Conservation (phyloP, 2,329 filamentous ascomycete species). For the Trichoderma sp. region DNA sequence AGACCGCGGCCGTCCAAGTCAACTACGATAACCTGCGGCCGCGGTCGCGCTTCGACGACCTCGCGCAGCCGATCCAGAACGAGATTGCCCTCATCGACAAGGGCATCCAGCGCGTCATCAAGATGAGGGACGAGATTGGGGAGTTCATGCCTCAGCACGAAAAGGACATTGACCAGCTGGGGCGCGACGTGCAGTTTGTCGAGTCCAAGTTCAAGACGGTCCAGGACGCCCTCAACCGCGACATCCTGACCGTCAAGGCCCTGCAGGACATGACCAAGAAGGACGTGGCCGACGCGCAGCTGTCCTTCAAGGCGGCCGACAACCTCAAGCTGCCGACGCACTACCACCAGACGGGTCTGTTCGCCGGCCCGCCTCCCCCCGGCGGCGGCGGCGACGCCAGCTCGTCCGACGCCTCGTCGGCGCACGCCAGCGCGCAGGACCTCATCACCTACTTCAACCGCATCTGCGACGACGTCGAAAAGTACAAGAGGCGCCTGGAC, state of each 20-base stretch:
- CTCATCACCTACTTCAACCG: constrained; percentile 51
- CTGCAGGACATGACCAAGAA: constrained; percentile 62
- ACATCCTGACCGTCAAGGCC: constrained; percentile 64
- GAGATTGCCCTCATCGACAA: constrained; percentile 77
- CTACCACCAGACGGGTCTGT: constrained; percentile 53
- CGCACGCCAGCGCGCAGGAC: constrained; percentile 46
- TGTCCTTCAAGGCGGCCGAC: constrained; percentile 73
- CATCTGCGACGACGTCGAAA: constrained; percentile 48
- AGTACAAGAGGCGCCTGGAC: constrained; percentile 48
- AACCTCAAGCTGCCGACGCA: constrained; percentile 70
- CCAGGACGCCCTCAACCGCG: constrained; percentile 52
- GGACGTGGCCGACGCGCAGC: constrained; percentile 69
- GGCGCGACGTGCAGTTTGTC: constrained; percentile 53
- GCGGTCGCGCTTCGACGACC: constrained; percentile 89
- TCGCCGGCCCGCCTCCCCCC: constrained; percentile 41
- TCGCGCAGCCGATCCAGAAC: constrained; percentile 78
- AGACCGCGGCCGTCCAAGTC: constrained; percentile 73
- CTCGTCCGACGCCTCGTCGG: constrained; percentile 40
- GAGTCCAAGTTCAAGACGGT: constrained; percentile 52
- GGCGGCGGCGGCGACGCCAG: constrained; percentile 33
- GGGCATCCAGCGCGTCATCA: constrained; percentile 78
- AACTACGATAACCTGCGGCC: constrained; percentile 77
- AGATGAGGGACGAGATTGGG: constrained; percentile 74
- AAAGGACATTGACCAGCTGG: constrained; percentile 50
- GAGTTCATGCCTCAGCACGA: constrained; percentile 63